phyloP scores from a whole-genome alignment of 2,329 filamentous ascomycete genomes.

The Aspergillus thermomutatus region DNA sequence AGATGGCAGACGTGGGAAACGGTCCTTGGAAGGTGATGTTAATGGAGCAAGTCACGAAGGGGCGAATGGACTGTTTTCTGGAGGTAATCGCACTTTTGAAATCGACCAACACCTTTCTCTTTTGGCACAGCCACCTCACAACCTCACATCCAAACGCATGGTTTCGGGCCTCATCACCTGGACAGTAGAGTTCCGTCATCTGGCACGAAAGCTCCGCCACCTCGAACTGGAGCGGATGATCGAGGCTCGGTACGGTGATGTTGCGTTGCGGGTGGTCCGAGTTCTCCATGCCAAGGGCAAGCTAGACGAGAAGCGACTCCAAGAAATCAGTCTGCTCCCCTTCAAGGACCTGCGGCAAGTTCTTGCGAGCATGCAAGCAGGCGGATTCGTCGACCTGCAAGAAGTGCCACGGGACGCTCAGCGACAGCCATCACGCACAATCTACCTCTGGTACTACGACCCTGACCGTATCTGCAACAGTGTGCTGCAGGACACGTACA shows the following conservation, averaged over 20 bases:
- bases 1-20: slow-evolving; percentile 29
- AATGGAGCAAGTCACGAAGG: slow-evolving; percentile 52
- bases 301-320: slow-evolving; percentile 88
- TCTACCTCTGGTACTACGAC: slow-evolving; percentile 93
- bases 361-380: slow-evolving; percentile 80
- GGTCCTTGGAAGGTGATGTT: slow-evolving; percentile 26
- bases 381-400: slow-evolving; percentile 84
- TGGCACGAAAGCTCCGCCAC: slow-evolving; percentile 69
- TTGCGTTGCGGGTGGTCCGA: slow-evolving; percentile 77
- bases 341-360: slow-evolving; percentile 81
- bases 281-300: slow-evolving; percentile 85
- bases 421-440: slow-evolving; percentile 74
- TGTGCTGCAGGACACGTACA: slow-evolving; percentile 79
- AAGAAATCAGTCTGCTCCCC: slow-evolving; percentile 75
- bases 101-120: slow-evolving; percentile 45
- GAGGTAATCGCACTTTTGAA: slow-evolving; percentile 29
- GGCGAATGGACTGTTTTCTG: slow-evolving; percentile 26
- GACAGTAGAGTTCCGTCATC: slow-evolving; percentile 75
- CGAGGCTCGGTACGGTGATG: slow-evolving; percentile 69
- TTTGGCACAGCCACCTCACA: slow-evolving; percentile 45
- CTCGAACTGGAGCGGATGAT: slow-evolving; percentile 79
- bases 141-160: slow-evolving; percentile 34
- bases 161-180: slow-evolving; percentile 65
- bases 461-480: slow-evolving; percentile 65
- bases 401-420: slow-evolving; percentile 88